Evolutionary conservation across 2,329 filamentous ascomycete genomes (phyloP), one percentile per base, ranked within the genome.

Genomic region (Thielaviopsis populi): DNA sequence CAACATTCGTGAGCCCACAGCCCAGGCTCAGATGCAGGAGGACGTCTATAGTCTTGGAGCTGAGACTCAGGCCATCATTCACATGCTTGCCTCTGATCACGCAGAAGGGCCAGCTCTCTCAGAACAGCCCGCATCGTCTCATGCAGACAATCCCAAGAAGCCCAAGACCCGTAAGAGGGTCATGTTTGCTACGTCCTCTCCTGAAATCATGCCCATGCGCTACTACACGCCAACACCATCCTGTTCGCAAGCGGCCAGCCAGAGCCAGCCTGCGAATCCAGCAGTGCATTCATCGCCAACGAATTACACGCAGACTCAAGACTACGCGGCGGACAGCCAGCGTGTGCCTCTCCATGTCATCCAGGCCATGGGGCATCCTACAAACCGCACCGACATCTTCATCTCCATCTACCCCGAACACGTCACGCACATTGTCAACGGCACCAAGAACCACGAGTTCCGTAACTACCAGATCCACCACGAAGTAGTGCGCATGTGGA

Each of bases 401-500:
- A 74, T 84, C 62, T 78, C 78, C 15, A 74, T 83, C 2, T 72
- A 77, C 42, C 72, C 75, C 0, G 69, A 77, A 7, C 75, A 78
- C 1, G 75, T 83, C n/a, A 69, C 73, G 6, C 71, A 75, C 13
- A 80, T 87, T 41, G 68, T 79, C 10, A 71, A 75, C 10, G 78
- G 82, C 1, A 73, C 71, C 2, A 79, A 80, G 63, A 75, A 82
- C 63, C 78, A 84, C 69, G 76, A 86, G 62, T 80, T 81, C 65
- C 76, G 83, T 53, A 72, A 74, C 17, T 85, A 81, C 73, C 78
- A 75, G 59, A 77, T 87, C 24, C 81, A 82, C 1, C 69, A 74
- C 2, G 75, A 77, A 17, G 80, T 85, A 4, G 74, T 72, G 19
- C 81, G 84, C n/a, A 76, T 85, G 68, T 87, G 84, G 84, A 74